Evolutionary conservation across 1,284 basidiomycete species (phyloP).

Genomic region (Mycena citricolor): DNA sequence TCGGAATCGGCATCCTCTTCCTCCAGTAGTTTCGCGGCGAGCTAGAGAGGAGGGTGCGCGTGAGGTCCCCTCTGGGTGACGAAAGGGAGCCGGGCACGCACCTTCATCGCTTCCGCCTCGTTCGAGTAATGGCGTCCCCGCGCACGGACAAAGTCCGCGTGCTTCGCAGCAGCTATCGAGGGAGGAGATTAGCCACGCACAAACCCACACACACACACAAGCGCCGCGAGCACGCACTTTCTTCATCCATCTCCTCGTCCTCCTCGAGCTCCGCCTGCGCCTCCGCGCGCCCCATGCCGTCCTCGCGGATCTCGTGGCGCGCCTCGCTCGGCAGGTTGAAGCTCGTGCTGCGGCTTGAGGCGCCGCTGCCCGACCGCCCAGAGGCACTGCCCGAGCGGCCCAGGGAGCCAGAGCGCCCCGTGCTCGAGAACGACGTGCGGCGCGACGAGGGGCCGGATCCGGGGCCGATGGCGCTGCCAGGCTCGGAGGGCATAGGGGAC

Average conservation of each 20-base stretch:
- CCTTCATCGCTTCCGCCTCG: constrained; percentile 92
- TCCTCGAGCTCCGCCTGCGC: constrained; percentile 68
- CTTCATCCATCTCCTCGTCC: constrained; percentile 84
- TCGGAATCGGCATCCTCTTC: constrained; percentile 57
- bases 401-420: constrained; percentile 42
- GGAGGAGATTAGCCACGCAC: constrained; percentile 6
- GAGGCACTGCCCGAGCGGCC: constrained; percentile 33
- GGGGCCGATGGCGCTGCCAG: constrained; percentile 44
- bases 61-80: not conserved
- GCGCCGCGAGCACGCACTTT: constrained; percentile 58
- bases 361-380: constrained; percentile 55
- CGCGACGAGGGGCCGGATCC: constrained; percentile 77
- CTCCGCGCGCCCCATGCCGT: constrained; percentile 44
- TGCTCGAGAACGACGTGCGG: constrained; percentile 75
- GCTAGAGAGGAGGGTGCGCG: constrained; percentile 40
- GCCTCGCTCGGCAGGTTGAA: constrained; percentile 77
- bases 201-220: constrained; percentile 8
- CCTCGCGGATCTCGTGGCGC: constrained; percentile 51
- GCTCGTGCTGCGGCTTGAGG: constrained; percentile 79
- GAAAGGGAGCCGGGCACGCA: constrained; percentile 32
- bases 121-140: constrained; percentile 87
- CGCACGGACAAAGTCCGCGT: constrained; percentile 80
- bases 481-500: constrained; percentile 45
- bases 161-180: constrained; percentile 70
- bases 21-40: constrained; percentile 61